Percentiles rank a stretch among this genome's conserved stretches.
phyloP scores from a whole-genome alignment of 345 rosid genomes.

The Linum usitatissimum region DNA sequence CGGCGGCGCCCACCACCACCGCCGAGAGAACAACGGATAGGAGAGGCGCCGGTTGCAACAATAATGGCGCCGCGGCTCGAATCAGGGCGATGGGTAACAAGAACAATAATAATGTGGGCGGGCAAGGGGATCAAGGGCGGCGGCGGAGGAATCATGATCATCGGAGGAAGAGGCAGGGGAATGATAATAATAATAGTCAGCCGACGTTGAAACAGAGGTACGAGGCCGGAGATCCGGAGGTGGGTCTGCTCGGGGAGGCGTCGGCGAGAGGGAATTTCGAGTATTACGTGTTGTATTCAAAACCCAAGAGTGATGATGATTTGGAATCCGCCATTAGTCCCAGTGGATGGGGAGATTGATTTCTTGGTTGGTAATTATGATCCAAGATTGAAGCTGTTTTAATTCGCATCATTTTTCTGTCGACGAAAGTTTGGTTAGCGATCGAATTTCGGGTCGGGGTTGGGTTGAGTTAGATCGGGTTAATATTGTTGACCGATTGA shows the following conservation, averaged over 20 bases:
- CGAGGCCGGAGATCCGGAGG: background rate
- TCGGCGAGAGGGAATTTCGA: background rate
- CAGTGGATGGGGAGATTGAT: too few species aligned
- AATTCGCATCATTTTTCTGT: too few species aligned
- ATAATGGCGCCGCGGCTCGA: background rate
- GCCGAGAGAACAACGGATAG: background rate
- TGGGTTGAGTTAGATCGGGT: too few species aligned
- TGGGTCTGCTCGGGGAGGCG: background rate
- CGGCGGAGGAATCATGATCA: background rate
- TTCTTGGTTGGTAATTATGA: too few species aligned
- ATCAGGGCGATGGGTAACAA: background rate
- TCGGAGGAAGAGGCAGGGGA: background rate
- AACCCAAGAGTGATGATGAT: background rate
- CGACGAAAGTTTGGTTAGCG: too few species aligned
- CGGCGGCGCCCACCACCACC: too few species aligned
- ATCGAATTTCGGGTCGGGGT: too few species aligned
- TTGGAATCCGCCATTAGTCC: too few species aligned
- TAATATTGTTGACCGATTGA: too few species aligned
- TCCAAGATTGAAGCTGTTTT: too few species aligned
- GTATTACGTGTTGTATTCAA: background rate
- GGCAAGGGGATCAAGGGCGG: background rate
- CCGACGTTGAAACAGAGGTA: background rate
- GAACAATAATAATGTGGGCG: background rate
- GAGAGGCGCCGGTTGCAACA: background rate
- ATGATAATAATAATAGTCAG: too few species aligned